Base-by-base conservation (phyloP, 176 grass and related monocot species). In the Chloris gayana region DNA sequence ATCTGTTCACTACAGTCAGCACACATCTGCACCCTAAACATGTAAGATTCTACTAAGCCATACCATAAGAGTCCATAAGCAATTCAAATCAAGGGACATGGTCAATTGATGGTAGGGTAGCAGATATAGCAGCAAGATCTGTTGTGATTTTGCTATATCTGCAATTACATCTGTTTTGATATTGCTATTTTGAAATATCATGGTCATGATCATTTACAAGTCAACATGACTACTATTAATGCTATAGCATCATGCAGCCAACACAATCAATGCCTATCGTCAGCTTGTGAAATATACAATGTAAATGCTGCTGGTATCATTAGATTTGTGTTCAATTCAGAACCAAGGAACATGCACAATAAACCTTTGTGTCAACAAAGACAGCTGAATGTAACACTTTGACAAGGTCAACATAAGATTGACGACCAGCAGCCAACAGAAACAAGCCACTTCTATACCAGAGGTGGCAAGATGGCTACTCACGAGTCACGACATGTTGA, bases 1-100 rank as follows among this genome's bases (percentile, higher is more conserved):
- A 32, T 21, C 19, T 33, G 0, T 30, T 49, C 47, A 14, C 4
- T 58, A 14, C 14, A 63, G 1, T 42, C 39, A 46, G 44, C 44
- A 46, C 21, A 9, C 15, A 21, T 6, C 6, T 4, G 24, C 18
- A 46, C 17, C 6, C 1, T 60, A 71, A 71, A 44, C 39, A 71
- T 61, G 39, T 67, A 51, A 34, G 11, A 35, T 64, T 62, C 69
- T 37, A 77, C 42, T 27, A 64, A 73, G 34, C 62, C 7, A n/a
- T 11, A 27, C 5, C 49, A 51, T 49, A 19, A 18, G 1, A n/a
- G 13, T 47, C 18, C 21, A 63, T 18, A 21, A 46, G 38, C 7
- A 17, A 9, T 24, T 34, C 79, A 46, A 31, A 25, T 32, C 5
- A 29, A 57, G 60, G 60, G 24, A 7, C 14, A 9, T 59, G 54